These are phyloP conservation scores for Drechslera avenae DNA, from an alignment of 2,329 filamentous ascomycete genomes.

Conservation along the genomic window DNA sequence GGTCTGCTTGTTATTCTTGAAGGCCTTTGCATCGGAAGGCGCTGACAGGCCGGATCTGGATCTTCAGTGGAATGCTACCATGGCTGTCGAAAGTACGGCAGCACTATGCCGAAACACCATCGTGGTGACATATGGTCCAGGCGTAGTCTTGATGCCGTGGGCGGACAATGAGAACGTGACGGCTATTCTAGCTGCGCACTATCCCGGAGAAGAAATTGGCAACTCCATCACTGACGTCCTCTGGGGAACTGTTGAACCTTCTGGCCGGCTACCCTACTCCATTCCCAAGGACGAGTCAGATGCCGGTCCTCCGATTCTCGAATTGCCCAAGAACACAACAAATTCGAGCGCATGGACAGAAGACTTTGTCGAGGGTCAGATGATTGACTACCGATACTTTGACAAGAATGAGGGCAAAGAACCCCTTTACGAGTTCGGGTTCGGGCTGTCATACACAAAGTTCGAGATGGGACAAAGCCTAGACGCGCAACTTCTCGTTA, in stretches of 20 bases:
- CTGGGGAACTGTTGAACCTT: slow-evolving; percentile 76
- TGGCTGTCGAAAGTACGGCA: slow-evolving; percentile 51
- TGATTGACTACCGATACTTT: slow-evolving; percentile 62
- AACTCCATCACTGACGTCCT: slow-evolving; percentile 55
- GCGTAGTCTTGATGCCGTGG: slow-evolving; percentile 49
- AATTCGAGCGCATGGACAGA: slow-evolving; percentile 52
- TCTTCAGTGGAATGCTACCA: slow-evolving; percentile 50
- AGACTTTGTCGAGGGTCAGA: slow-evolving; percentile 58
- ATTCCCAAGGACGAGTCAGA: slow-evolving; percentile 71
- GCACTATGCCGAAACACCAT: slow-evolving; percentile 56
- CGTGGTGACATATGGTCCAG: slow-evolving; percentile 53
- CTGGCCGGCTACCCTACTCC: slow-evolving; percentile 83
- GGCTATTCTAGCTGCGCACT: slow-evolving; percentile 49
- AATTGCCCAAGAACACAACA: slow-evolving; percentile 46
- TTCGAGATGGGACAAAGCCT: too few relatives aligned
- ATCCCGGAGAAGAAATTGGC: slow-evolving; percentile 49
- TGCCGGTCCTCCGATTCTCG: slow-evolving; percentile 67
- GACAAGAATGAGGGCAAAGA: slow-evolving; percentile 44
- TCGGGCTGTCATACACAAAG: slow-evolving; percentile 47
- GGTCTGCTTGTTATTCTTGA: slow-evolving; percentile 62
- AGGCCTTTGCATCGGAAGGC: slow-evolving; percentile 57
- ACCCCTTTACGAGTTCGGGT: slow-evolving; percentile 48
- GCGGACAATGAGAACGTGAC: slow-evolving; percentile 49
- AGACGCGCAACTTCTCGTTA: too few relatives aligned
- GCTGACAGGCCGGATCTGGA: slow-evolving; percentile 48